Base-by-base conservation (phyloP, 345 rosid species). In the Linum trigynum region DNA sequence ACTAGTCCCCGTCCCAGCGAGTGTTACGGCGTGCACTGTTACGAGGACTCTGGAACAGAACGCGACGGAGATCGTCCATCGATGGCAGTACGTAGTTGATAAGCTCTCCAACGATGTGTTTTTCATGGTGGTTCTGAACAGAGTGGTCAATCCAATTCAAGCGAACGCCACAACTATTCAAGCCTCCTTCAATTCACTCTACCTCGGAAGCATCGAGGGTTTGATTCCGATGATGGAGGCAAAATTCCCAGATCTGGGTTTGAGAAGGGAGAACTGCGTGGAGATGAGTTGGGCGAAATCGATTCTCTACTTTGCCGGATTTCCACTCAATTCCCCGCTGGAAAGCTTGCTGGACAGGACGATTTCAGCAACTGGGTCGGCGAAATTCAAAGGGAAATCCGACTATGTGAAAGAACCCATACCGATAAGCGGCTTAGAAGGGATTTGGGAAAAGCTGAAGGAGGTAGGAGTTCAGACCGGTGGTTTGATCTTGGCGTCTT, bases 391-490 rank as follows among this genome's bases (percentile, higher is more conserved):
- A 59, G 62, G 62, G 39, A 59, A 59, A 35, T 59, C 62, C 12
- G 62, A 59, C 39, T 59, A 23, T 2, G 62, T 59, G 39, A 59
- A 59, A 9, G 38, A 59, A 7, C 62, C 62, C 38, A 59, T 59
- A 5, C 62, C 40, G 37, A 38, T 23, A 3, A 59, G 9, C 39
- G 62, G 39, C 14, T 36, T 59, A 1, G 62, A 59, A 36, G 38
- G 62, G 62, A 23, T 59, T 3, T 59, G 59, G 59, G 36, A n/a
- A 16, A 57, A 57, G 59, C 38, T 57, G 6, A 57, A 16, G 36
- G 59, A 35, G 59, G 59, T 48, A 0, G 53, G 14, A 9, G 12
- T 15, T 48, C 9, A 9, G 3, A 48, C 53, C 1, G 15, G 11
- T 9, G 11, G 7, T 12, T 59, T 59, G 62, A 8, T 35, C 9